Percentiles rank a stretch among this genome's conserved stretches.
Evolutionary conservation across 2,329 filamentous ascomycete species (phyloP).

Genomic region (Cercospora zeina): DNA sequence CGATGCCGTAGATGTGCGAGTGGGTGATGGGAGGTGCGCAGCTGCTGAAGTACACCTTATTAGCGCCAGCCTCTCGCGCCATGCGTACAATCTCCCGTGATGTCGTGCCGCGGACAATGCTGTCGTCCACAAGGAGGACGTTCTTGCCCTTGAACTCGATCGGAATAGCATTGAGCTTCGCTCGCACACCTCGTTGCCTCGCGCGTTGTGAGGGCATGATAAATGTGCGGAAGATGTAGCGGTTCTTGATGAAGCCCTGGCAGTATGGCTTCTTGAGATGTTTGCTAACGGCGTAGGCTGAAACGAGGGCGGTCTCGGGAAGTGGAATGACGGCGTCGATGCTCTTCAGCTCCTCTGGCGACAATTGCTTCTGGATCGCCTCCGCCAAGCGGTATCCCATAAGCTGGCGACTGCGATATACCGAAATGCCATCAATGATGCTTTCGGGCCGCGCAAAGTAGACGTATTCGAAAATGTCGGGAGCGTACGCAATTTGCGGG

Average conservation of each 20-base stretch:
- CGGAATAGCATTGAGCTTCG: conserved; percentile 85
- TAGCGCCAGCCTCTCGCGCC: conserved; percentile 80
- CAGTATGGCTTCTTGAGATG: conserved; percentile 73
- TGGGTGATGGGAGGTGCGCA: conserved; percentile 80
- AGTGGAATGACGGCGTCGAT: conserved; percentile 86
- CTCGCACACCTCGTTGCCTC: conserved; percentile 80
- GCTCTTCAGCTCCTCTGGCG: conserved; percentile 67
- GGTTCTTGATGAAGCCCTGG: conserved; percentile 84
- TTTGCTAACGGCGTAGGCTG: conserved; percentile 74
- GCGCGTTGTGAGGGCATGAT: conserved; percentile 81
- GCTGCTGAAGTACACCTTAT: conserved; percentile 77
- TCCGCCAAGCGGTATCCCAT: conserved; percentile 83
- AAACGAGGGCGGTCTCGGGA: conserved; percentile 78
- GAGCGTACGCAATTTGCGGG: conserved; percentile 67
- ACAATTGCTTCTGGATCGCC: conserved; percentile 67
- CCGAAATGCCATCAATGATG: conserved; percentile 82
- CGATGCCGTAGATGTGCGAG: conserved; percentile 84
- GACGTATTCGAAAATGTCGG: conserved; percentile 84
- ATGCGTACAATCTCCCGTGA: conserved; percentile 77
- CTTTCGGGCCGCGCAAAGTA: conserved; percentile 84
- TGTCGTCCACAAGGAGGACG: conserved; percentile 85
- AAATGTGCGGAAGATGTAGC: conserved; percentile 85
- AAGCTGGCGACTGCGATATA: conserved; percentile 77
- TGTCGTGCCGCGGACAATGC: conserved; percentile 83
- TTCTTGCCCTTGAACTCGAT: conserved; percentile 79